These are phyloP conservation scores for Gossypium armourianum DNA, from an alignment of 441 rosid species.

Conservation along the genomic window DNA sequence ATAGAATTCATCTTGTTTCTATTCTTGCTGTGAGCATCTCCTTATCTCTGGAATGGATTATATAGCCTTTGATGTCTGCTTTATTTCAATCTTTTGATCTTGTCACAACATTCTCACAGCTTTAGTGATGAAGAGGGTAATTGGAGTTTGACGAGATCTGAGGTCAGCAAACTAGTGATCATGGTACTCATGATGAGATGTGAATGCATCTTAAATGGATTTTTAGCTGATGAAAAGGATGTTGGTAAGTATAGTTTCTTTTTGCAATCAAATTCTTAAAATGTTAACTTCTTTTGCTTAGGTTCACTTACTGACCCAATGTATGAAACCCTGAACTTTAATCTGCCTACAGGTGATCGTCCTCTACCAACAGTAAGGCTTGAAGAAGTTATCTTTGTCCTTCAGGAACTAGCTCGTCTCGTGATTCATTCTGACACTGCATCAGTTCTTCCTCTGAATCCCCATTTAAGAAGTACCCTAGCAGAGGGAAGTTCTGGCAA, in stretches of 20 bases:
- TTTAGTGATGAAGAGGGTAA: conserved; percentile 25
- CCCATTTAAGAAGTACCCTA: conserved; percentile 42
- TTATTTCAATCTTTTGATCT: background rate
- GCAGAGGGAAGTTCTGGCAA: conserved; percentile 25
- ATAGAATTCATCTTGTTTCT: background rate
- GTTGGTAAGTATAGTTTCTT: conserved; percentile 38
- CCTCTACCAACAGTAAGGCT: conserved; percentile 62
- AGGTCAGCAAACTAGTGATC: conserved; percentile 70
- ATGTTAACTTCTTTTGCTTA: background rate
- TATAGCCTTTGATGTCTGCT: background rate
- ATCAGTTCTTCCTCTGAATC: conserved; percentile 55
- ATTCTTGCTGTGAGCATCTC: background rate
- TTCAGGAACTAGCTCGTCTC: conserved; percentile 52
- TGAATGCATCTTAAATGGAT: conserved; percentile 58
- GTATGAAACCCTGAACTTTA: conserved; percentile 10
- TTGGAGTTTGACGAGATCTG: conserved; percentile 56
- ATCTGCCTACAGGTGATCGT: conserved; percentile 46
- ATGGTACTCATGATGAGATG: conserved; percentile 60
- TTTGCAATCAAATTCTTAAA: background rate
- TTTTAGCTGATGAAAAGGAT: conserved; percentile 57
- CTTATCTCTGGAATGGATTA: background rate
- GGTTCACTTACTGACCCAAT: background rate
- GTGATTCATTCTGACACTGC: conserved; percentile 60
- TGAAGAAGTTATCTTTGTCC: conserved; percentile 63
- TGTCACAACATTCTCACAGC: background rate